Evolutionary conservation across 2,329 filamentous ascomycete species (phyloP).

Genomic region (Paraphoma chrysanthemicola): DNA sequence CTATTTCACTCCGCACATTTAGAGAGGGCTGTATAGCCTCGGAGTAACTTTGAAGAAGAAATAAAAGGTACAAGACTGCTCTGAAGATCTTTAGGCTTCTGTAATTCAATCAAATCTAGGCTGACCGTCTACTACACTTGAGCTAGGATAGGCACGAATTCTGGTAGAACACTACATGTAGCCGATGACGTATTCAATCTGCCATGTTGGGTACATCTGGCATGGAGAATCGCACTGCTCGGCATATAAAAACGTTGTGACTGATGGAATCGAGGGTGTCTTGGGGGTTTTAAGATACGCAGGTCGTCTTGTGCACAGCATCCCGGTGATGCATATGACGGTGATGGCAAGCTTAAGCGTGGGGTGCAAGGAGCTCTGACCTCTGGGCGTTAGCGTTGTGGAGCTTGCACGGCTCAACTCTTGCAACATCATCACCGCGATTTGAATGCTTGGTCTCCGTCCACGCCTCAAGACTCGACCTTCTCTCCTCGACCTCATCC

Average conservation of each 20-base stretch:
- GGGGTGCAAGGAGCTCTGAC: constrained; percentile 9
- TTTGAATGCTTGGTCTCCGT: constrained; percentile 63
- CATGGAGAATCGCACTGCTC: neutral
- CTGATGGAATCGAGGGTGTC: neutral
- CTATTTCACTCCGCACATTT: neutral
- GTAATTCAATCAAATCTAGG: too few relatives aligned
- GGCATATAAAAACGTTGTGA: neutral
- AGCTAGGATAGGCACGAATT: too few relatives aligned
- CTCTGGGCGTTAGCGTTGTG: constrained; percentile 9
- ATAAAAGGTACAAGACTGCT: too few relatives aligned
- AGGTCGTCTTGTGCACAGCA: neutral
- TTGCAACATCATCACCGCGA: constrained; percentile 27
- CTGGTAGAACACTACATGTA: neutral
- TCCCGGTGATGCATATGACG: neutral
- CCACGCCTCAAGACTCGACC: constrained; percentile 66
- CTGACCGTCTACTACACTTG: too few relatives aligned
- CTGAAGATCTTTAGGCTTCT: too few relatives aligned
- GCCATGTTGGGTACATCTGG: too few relatives aligned
- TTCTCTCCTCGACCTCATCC: constrained; percentile 68
- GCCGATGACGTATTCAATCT: neutral
- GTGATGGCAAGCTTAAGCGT: constrained; percentile 12
- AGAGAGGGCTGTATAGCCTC: too few relatives aligned
- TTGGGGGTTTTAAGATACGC: too few relatives aligned
- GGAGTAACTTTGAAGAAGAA: too few relatives aligned
- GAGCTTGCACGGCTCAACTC: constrained; percentile 17